These are phyloP conservation scores for Dissophora globulifera DNA, from an alignment of 192 early-diverging fungal species.

Conservation along the genomic window DNA sequence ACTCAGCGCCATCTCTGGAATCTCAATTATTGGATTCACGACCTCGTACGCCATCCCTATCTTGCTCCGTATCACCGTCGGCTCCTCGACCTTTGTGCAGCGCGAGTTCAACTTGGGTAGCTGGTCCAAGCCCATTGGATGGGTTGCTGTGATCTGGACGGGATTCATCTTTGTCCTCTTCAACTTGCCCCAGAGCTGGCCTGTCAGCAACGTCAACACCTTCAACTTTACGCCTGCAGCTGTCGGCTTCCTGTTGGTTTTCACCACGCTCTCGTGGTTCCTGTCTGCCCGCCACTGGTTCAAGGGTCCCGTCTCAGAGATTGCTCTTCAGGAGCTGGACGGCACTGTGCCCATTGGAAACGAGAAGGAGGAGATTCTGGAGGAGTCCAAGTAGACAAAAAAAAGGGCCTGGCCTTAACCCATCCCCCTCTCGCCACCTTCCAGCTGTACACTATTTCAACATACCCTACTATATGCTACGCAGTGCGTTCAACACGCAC, in stretches of 20 bases:
- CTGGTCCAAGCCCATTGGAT: conserved; percentile 47
- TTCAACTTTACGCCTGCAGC: conserved; percentile 56
- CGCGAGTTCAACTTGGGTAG: conserved; percentile 56
- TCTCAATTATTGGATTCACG: conserved; percentile 54
- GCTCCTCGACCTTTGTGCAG: conserved; percentile 51
- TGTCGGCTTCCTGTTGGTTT: conserved; percentile 51
- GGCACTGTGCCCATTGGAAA: conserved; percentile 7
- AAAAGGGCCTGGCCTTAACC: too few species aligned
- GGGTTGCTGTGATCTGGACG: conserved; percentile 55
- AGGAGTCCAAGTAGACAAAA: conserved; percentile 12
- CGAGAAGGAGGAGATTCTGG: conserved; percentile 8
- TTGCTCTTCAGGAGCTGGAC: conserved; percentile 41
- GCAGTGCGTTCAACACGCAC: too few species aligned
- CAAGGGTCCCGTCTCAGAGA: conserved; percentile 55
- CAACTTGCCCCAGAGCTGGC: conserved; percentile 54
- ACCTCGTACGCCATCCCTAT: conserved; percentile 56
- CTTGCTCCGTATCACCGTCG: conserved; percentile 50
- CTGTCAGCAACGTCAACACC: conserved; percentile 42
- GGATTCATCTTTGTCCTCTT: conserved; percentile 56
- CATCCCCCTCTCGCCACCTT: too few species aligned
- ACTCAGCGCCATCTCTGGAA: conserved; percentile 54
- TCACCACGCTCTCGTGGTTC: conserved; percentile 53
- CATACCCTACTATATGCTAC: too few species aligned
- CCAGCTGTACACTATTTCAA: too few species aligned
- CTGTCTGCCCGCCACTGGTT: conserved; percentile 48